These are phyloP conservation scores for Danielia reshetovae DNA, from an alignment of 805 yeast genomes.

Conservation along the genomic window DNA sequence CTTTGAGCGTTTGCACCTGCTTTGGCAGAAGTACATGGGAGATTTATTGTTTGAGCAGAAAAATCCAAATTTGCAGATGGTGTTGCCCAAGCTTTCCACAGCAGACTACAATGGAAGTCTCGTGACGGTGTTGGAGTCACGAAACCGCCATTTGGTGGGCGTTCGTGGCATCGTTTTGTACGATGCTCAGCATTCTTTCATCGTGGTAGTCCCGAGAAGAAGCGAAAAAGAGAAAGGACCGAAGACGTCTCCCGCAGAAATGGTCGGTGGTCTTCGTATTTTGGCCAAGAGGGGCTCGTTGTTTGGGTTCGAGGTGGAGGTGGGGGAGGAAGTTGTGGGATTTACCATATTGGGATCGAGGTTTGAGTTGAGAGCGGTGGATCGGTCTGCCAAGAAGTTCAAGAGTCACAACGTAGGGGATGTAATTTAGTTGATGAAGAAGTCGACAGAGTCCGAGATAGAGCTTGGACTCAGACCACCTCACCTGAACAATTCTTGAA, in stretches of 20 bases:
- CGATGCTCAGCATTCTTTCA: conserved; percentile 74
- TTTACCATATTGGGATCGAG: conserved; percentile 78
- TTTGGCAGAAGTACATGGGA: conserved; percentile 71
- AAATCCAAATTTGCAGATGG: conserved; percentile 23
- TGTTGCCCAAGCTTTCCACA: conserved; percentile 58
- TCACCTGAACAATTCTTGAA: too few relatives aligned
- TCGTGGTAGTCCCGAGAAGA: conserved; percentile 49
- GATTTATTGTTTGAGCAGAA: conserved; percentile 44
- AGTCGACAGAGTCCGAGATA: too few relatives aligned
- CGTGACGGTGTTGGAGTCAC: conserved; percentile 54
- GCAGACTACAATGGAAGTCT: conserved; percentile 83
- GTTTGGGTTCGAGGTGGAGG: conserved; percentile 48
- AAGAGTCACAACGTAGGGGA: conserved; percentile 74
- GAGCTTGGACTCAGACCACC: too few relatives aligned
- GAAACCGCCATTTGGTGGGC: conserved; percentile 56
- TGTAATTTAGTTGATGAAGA: too few relatives aligned
- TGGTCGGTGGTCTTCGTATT: conserved; percentile 61
- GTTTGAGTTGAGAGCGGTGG: conserved; percentile 68
- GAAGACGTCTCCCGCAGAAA: conserved; percentile 22
- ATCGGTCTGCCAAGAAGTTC: conserved; percentile 80
- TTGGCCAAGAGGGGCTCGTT: conserved; percentile 65
- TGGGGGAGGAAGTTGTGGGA: conserved; percentile 39
- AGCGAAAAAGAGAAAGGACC: conserved; percentile 26
- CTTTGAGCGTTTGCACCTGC: conserved; percentile 50
- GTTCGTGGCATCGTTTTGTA: conserved; percentile 72